Conservation (phyloP, 345 rosid genomes). For the Boechera retrofracta region DNA sequence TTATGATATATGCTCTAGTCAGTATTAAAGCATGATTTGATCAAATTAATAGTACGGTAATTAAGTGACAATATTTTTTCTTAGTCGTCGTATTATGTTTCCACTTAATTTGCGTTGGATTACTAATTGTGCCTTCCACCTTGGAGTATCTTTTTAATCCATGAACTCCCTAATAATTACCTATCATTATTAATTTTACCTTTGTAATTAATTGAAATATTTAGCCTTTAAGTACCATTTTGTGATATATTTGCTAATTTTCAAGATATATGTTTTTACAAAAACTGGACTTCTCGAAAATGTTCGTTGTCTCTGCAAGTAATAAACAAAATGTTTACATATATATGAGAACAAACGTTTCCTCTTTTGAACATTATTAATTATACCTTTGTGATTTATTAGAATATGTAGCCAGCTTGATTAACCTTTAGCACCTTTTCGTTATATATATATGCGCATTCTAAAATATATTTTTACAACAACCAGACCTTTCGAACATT, state of each 20-base stretch:
- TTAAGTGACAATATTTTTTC: not conserved
- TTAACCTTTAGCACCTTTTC: too few relatives aligned
- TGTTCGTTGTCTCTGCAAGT: too few relatives aligned
- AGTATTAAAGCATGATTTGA: slow-evolving; percentile 40
- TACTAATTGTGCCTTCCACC: slow-evolving; percentile 43
- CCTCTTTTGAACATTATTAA: too few relatives aligned
- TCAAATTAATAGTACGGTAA: slow-evolving; percentile 16
- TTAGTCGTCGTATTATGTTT: slow-evolving; percentile 8
- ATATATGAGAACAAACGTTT: too few relatives aligned
- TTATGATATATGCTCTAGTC: slow-evolving; percentile 39
- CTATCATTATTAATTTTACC: slow-evolving; percentile 22
- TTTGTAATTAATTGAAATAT: not conserved
- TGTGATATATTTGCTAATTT: not conserved
- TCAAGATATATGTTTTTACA: too few relatives aligned
- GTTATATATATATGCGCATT: too few relatives aligned
- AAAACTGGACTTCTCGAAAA: too few relatives aligned
- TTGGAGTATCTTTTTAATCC: slow-evolving; percentile 11
- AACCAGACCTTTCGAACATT: not conserved
- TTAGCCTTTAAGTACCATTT: not conserved
- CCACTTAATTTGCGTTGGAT: slow-evolving; percentile 28
- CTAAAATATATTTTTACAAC: too few relatives aligned
- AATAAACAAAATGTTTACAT: too few relatives aligned
- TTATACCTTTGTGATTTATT: too few relatives aligned
- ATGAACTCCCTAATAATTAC: slow-evolving; percentile 30
- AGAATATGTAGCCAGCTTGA: not conserved